phyloP scores from a whole-genome alignment of 2,329 filamentous ascomycete genomes.

The Daldinia sp. region DNA sequence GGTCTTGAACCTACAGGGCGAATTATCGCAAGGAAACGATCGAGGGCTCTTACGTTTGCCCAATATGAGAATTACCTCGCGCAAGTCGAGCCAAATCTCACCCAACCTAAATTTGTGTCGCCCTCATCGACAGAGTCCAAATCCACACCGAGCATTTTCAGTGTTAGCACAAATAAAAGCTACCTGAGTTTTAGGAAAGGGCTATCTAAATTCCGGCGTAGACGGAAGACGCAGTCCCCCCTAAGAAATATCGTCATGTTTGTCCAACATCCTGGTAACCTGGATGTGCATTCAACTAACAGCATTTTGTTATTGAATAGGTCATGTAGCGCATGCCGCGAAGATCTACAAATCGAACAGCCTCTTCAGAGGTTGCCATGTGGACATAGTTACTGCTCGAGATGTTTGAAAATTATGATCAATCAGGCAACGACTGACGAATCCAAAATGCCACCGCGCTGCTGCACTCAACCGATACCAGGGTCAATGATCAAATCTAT shows the following conservation, averaged over 20 bases:
- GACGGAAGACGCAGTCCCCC: slow-evolving; percentile 49
- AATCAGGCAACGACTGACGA: slow-evolving; percentile 64
- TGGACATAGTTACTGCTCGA: slow-evolving; percentile 65
- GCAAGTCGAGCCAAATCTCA: slow-evolving; percentile 54
- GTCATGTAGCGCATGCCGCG: slow-evolving; percentile 65
- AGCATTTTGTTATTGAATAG: slow-evolving; percentile 47
- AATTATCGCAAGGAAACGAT: slow-evolving; percentile 45
- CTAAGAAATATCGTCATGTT: slow-evolving; percentile 45
- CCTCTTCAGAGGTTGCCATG: slow-evolving; percentile 62
- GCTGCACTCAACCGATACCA: slow-evolving; percentile 65
- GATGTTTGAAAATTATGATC: slow-evolving; percentile 63
- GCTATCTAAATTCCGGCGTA: slow-evolving; percentile 54
- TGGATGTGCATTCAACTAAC: slow-evolving; percentile 7
- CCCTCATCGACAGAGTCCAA: slow-evolving; percentile 43
- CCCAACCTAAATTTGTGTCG: slow-evolving; percentile 53
- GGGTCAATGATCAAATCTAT: slow-evolving; percentile 57
- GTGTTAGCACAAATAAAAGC: slow-evolving; percentile 55
- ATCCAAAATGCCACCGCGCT: slow-evolving; percentile 68
- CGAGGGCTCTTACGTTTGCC: slow-evolving; percentile 56
- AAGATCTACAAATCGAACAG: slow-evolving; percentile 57
- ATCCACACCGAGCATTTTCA: slow-evolving; percentile 54
- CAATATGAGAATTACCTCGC: slow-evolving; percentile 62
- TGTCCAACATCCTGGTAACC: slow-evolving; percentile 24
- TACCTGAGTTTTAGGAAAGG: slow-evolving; percentile 57
- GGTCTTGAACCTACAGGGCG: slow-evolving; percentile 37